These are phyloP conservation scores for Pythium apleroticum DNA, from an alignment of 352 stramenopile species.

Conservation along the genomic window DNA sequence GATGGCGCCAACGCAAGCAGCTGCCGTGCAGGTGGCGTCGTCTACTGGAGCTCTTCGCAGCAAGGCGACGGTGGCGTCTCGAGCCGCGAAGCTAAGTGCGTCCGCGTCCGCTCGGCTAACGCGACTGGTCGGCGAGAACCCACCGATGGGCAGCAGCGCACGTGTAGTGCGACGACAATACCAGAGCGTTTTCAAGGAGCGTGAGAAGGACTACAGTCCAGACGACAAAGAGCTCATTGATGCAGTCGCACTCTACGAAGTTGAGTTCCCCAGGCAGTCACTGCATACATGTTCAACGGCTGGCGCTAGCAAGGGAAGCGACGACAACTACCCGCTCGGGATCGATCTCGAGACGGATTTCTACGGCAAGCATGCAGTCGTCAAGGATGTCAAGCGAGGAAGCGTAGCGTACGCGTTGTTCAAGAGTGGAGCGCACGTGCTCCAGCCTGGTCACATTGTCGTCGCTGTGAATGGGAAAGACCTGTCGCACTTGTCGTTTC, in stretches of 20 bases:
- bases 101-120: conserved; percentile 24
- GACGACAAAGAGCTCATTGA: conserved; percentile 37
- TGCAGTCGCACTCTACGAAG: conserved; percentile 46
- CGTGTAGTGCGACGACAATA: conserved; percentile 46
- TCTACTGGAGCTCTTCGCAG: background rate
- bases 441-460: conserved; percentile 43
- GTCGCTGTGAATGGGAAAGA: conserved; percentile 51
- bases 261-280: conserved; percentile 46
- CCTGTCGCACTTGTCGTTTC: conserved; percentile 35
- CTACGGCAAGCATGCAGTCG: conserved; percentile 46
- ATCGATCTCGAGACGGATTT: conserved; percentile 66
- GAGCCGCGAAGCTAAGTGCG: conserved; percentile 16
- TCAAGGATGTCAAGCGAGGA: conserved; percentile 39
- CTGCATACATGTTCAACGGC: background rate
- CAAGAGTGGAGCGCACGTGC: conserved; percentile 9
- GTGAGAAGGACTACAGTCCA: conserved; percentile 25
- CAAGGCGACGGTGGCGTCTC: background rate
- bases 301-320: background rate
- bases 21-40: background rate
- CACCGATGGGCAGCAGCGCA: conserved; percentile 30
- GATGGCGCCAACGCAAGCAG: background rate
- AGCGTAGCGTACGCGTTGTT: conserved; percentile 36
- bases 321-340: conserved; percentile 31
- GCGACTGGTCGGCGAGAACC: conserved; percentile 41
- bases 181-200: conserved; percentile 39